Base-by-base conservation (phyloP, 805 yeast species). In the Lipomyces anomalus region DNA sequence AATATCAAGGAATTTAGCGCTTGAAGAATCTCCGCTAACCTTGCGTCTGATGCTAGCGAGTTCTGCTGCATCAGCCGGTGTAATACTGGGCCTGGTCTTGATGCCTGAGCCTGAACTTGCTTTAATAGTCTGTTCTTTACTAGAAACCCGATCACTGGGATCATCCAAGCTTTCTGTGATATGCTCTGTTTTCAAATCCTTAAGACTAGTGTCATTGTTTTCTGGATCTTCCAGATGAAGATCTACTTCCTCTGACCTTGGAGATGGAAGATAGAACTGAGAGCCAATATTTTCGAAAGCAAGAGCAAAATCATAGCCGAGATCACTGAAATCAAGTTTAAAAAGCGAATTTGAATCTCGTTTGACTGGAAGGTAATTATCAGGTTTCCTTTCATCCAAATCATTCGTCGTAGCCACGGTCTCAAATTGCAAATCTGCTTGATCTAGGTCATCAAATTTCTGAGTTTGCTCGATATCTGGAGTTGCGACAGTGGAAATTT, bases 41-140 rank as follows among this genome's bases (percentile, higher is more conserved):
- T 42, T 50, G 2, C 49, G 45, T 9, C 37, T 39, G 2, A 41
- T 36, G 5, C 29, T 33, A 2, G 53, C 49, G 39, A 50, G 26
- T 5, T 39, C 38, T 6, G 17, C 28, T 16, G 38, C 42, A 16
- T 50, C 53, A 1, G 46, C 44, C 16, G 55, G 53, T n/a, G 45
- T 30, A 36, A 50, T 28, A 30, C 55, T 50, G 11, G 52, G 52
- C 6, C 55, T 28, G 2, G 52, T 44, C 35, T 42, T 34, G n/a
- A n/a, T n/a, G n/a, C n/a, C n/a, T 6, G 42, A 35, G 2, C 55
- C 53, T 4, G 47, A 35, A 3, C 45, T 22, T 26, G 55, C 38
- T 35, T 41, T 44, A 29, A 50, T 48, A 3, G 55, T 50, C 22
- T 29, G 47, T 20, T 28, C 33, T 17, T 38, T 22, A 11, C 36